Conservation (phyloP, 768 basidiomycete species). For the Gymnopilus junonius region DNA sequence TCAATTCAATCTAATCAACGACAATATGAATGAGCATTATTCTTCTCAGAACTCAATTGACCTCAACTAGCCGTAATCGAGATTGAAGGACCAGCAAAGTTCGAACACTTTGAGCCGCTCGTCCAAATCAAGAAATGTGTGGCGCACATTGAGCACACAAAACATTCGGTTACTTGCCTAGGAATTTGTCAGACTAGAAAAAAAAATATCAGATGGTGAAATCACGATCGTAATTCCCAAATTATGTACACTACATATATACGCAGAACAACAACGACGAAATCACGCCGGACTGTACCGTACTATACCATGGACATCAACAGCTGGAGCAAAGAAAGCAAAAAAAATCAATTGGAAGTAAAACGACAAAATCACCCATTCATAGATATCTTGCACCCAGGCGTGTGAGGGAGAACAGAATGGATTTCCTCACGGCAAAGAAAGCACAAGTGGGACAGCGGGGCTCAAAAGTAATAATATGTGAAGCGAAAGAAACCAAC, state of each 20-base stretch:
- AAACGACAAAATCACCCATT: not conserved
- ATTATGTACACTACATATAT: constrained; percentile 15
- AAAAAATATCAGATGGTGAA: not conserved
- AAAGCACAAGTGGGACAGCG: no score
- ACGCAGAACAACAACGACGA: not conserved
- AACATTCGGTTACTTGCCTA: no score
- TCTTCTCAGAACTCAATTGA: no score
- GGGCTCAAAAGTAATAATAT: no score
- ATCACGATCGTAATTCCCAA: constrained; percentile 2
- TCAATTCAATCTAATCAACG: not conserved
- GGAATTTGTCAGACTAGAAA: no score
- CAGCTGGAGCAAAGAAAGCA: not conserved
- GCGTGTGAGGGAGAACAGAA: not conserved
- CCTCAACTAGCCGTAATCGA: no score
- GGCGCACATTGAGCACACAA: constrained; percentile 6
- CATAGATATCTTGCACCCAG: not conserved
- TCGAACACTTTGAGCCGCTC: not conserved
- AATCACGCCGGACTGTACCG: not conserved
- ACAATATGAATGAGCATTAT: no score
- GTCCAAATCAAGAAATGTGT: constrained; percentile 8
- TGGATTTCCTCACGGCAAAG: no score
- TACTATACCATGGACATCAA: not conserved
- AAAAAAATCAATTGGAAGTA: not conserved
- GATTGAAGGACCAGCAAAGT: no score
- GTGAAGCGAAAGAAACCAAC: no score